phyloP scores from a whole-genome alignment of 805 yeast species.

The Teunomyces gatunensis region DNA sequence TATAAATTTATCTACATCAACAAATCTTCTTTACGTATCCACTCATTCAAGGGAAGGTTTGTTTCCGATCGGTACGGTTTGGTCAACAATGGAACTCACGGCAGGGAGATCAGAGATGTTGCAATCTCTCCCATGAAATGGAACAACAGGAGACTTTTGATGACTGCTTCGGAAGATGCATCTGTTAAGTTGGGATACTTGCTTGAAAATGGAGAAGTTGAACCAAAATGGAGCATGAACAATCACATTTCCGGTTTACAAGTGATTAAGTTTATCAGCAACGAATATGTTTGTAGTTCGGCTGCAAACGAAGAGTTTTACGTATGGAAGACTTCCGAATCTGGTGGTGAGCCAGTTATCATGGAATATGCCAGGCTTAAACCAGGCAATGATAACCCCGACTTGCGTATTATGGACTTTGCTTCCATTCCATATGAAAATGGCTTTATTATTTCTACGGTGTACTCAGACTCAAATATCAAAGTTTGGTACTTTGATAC shows the following conservation, averaged over 20 bases:
- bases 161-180: conserved; percentile 90
- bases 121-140: conserved; percentile 43
- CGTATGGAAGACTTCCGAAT: conserved; percentile 62
- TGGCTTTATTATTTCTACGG: conserved; percentile 61
- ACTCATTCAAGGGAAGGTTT: conserved; percentile 21
- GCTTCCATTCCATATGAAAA: conserved; percentile 41
- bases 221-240: conserved; percentile 59
- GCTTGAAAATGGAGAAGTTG: conserved; percentile 38
- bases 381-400: conserved; percentile 62
- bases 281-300: conserved; percentile 45
- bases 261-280: conserved; percentile 58
- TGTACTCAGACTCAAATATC: conserved; percentile 82
- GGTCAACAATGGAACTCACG: conserved; percentile 70
- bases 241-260: conserved; percentile 90
- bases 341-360: conserved; percentile 43
- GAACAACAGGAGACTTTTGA: conserved; percentile 42
- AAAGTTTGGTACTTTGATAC: conserved; percentile 58
- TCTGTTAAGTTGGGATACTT: conserved; percentile 58
- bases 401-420: conserved; percentile 88
- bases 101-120: conserved; percentile 83
- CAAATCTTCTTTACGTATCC: conserved; percentile 44
- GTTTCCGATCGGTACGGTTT: conserved; percentile 18
- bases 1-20: conserved; percentile 58
- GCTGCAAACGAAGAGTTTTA: conserved; percentile 88
- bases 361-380: conserved; percentile 51